A percentile compares a stretch with the other conserved stretches of the same genome.
Evolutionary conservation across 768 basidiomycete genomes (phyloP).

Genomic region (Suillus decipiens): DNA sequence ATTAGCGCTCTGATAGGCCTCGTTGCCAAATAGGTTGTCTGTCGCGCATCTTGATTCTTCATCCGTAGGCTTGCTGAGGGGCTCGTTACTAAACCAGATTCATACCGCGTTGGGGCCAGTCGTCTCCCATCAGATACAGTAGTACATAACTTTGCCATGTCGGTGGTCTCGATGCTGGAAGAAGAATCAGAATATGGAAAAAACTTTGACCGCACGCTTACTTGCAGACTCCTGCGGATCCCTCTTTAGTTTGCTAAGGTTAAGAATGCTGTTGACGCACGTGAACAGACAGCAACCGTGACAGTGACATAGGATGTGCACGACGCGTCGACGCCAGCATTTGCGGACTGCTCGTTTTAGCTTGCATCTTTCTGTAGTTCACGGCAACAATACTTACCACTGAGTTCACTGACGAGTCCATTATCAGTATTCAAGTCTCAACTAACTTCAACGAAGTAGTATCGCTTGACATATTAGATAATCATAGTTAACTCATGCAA

Average conservation of each 20-base stretch:
- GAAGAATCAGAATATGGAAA: neutral
- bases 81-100: neutral
- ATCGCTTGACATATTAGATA: neutral
- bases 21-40: neutral
- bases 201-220: neutral
- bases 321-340: too few relatives aligned
- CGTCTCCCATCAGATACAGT: neutral
- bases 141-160: neutral
- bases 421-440: neutral
- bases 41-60: neutral
- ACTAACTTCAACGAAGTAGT: neutral
- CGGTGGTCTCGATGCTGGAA: neutral
- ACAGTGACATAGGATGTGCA: neutral
- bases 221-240: neutral
- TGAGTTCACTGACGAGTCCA: too few relatives aligned
- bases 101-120: neutral
- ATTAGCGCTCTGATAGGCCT: neutral
- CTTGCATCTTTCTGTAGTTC: too few relatives aligned
- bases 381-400: too few relatives aligned
- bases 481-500: neutral
- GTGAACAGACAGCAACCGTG: neutral
- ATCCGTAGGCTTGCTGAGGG: neutral
- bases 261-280: neutral
- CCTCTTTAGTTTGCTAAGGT: too few relatives aligned
- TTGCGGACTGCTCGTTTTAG: too few relatives aligned